Evolutionary conservation across 2,329 filamentous ascomycete genomes (phyloP).

Genomic region (Xylaria sp.): DNA sequence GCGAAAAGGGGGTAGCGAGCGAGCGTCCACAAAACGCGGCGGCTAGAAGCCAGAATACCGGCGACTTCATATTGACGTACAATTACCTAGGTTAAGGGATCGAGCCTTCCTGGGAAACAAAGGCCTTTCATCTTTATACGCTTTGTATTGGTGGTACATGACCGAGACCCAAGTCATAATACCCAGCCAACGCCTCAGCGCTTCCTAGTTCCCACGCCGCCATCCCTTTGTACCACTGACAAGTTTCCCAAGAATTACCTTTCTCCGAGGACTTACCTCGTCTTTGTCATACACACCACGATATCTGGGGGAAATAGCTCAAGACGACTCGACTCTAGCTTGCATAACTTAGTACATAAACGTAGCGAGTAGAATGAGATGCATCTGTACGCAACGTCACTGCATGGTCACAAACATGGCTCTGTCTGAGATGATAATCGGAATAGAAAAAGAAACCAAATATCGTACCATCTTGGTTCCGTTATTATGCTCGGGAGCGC

Average conservation of each 20-base stretch:
- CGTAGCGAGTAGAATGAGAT: background rate
- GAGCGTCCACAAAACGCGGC: background rate
- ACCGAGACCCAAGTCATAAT: background rate
- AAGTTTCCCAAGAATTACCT: background rate
- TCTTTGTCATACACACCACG: background rate
- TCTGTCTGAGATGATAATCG: background rate
- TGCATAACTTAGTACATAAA: no score
- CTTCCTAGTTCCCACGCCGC: background rate
- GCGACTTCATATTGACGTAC: constrained; percentile 24
- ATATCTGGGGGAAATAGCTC: background rate
- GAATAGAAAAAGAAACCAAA: background rate
- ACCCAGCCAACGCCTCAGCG: background rate
- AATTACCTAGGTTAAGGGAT: background rate
- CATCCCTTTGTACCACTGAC: background rate
- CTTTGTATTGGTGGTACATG: background rate
- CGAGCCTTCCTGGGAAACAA: background rate
- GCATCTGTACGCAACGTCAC: background rate
- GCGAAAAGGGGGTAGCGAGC: constrained; percentile 32
- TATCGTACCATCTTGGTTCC: background rate
- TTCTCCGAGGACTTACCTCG: background rate
- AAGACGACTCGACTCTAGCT: no score
- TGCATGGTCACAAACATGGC: background rate
- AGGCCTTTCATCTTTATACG: background rate
- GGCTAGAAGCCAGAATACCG: constrained; percentile 4
- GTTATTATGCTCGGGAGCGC: background rate